A percentile compares a stretch with the other conserved stretches of the same genome.
Conservation (phyloP, 2,329 filamentous ascomycete species). For the Colletotrichum sojae region DNA sequence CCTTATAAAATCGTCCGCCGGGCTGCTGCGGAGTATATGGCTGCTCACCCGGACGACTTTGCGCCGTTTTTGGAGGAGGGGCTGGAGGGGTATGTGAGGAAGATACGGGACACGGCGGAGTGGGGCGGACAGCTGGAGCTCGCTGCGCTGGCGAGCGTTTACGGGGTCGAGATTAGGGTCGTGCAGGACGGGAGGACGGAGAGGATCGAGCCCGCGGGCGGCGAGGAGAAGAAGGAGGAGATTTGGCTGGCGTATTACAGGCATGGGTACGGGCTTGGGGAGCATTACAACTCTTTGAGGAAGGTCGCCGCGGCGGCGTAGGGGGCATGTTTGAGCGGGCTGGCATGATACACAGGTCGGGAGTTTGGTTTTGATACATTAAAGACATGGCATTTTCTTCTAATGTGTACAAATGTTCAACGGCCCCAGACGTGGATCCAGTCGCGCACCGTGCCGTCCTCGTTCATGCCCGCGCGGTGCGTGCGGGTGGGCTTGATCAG, state of each 20-base stretch:
- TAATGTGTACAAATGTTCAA: conserved; percentile 3
- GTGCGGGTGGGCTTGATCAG: conserved; percentile 67
- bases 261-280: conserved; percentile 92
- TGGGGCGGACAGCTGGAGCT: conserved; percentile 97
- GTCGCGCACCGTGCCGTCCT: conserved; percentile 63
- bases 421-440: conserved; percentile 69
- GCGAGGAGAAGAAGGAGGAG: conserved; percentile 58
- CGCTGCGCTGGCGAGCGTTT: conserved; percentile 84
- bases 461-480: conserved; percentile 61
- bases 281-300: conserved; percentile 95
- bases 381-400: not conserved
- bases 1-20: conserved; percentile 78
- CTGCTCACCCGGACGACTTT: conserved; percentile 82
- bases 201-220: conserved; percentile 72
- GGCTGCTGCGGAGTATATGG: conserved; percentile 84
- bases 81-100: conserved; percentile 78
- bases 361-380: not conserved
- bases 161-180: conserved; percentile 85
- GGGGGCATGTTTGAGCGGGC: too few relatives aligned
- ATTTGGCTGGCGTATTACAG: conserved; percentile 95
- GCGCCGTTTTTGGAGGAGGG: conserved; percentile 88
- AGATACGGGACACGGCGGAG: conserved; percentile 89
- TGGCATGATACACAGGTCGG: too few relatives aligned
- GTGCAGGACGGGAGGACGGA: conserved; percentile 88
- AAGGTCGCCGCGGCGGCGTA: conserved; percentile 48